Conservation (phyloP, 208 protist species). For the Naegleria fowleri region DNA sequence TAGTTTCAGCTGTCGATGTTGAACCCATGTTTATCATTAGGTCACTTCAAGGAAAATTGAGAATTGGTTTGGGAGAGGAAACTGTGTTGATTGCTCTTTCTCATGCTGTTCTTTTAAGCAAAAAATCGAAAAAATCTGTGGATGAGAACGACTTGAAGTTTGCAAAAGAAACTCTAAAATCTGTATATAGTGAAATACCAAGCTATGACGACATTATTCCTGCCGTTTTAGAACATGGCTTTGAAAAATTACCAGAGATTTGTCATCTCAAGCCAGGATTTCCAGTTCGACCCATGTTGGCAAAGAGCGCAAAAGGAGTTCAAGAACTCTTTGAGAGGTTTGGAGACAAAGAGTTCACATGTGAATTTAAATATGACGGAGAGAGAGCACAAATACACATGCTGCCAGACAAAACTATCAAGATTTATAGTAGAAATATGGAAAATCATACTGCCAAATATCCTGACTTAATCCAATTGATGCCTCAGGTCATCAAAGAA, state of each 20-base stretch:
- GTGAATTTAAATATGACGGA: conserved; percentile 99
- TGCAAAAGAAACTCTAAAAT: conserved; percentile 40
- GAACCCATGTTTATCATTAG: conserved; percentile 91
- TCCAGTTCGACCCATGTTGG: conserved; percentile 17
- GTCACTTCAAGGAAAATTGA: conserved; percentile 90
- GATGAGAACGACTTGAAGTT: conserved; percentile 27
- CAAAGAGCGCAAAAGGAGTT: neutral
- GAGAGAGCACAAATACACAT: conserved; percentile 67
- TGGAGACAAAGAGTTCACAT: neutral
- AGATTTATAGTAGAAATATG: neutral
- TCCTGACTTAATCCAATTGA: neutral
- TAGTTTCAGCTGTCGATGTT: conserved; percentile 73
- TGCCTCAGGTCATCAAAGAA: neutral
- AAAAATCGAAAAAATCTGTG: conserved; percentile 36
- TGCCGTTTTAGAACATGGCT: conserved; percentile 28
- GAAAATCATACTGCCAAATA: neutral
- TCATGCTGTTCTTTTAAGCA: conserved; percentile 76
- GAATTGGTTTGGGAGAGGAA: conserved; percentile 92
- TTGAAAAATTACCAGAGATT: neutral
- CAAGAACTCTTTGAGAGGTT: conserved; percentile 12
- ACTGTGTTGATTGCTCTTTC: conserved; percentile 87
- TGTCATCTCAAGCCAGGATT: neutral
- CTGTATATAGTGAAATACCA: conserved; percentile 55
- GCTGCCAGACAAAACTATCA: neutral
- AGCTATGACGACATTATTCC: conserved; percentile 58